Percentiles rank a stretch among this genome's conserved stretches.
These are phyloP conservation scores for Phylloporus arenicola DNA, from an alignment of 768 basidiomycete species.

Conservation along the genomic window DNA sequence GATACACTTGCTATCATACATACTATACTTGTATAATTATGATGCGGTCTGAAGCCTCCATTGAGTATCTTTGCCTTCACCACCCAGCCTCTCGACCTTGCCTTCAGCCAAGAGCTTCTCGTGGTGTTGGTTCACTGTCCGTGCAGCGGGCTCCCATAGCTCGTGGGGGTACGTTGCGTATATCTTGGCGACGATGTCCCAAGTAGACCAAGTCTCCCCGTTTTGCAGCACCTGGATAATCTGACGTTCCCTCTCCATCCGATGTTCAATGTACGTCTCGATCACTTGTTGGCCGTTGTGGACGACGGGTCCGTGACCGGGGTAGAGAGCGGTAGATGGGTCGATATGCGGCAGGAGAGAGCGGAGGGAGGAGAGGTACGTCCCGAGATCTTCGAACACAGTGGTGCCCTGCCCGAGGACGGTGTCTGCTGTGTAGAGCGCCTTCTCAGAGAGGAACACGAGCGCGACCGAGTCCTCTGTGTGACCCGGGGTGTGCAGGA, in stretches of 20 bases:
- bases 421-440: constrained; percentile 87
- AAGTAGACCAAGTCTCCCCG: constrained; percentile 48
- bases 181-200: constrained; percentile 57
- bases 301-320: constrained; percentile 84
- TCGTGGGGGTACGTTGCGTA: constrained; percentile 70
- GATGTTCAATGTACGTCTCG: constrained; percentile 69
- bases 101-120: constrained; percentile 66
- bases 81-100: constrained; percentile 44
- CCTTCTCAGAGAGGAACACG: constrained; percentile 59
- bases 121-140: constrained; percentile 64
- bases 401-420: constrained; percentile 88
- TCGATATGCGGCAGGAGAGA: constrained; percentile 44
- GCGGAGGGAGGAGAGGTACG: constrained; percentile 63
- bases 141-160: constrained; percentile 69
- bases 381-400: constrained; percentile 77
- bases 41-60: constrained; percentile 37
- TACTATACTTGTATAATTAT: constrained; percentile 11
- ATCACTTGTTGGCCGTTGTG: constrained; percentile 56
- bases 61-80: constrained; percentile 44
- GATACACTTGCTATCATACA: constrained; percentile 5
- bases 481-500: constrained; percentile 88
- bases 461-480: constrained; percentile 82
- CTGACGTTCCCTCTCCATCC: constrained; percentile 76
- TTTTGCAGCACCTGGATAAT: constrained; percentile 50
- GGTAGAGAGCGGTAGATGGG: constrained; percentile 60